Conservation (phyloP, 345 rosid species). For the Eucalyptus polybractea region DNA sequence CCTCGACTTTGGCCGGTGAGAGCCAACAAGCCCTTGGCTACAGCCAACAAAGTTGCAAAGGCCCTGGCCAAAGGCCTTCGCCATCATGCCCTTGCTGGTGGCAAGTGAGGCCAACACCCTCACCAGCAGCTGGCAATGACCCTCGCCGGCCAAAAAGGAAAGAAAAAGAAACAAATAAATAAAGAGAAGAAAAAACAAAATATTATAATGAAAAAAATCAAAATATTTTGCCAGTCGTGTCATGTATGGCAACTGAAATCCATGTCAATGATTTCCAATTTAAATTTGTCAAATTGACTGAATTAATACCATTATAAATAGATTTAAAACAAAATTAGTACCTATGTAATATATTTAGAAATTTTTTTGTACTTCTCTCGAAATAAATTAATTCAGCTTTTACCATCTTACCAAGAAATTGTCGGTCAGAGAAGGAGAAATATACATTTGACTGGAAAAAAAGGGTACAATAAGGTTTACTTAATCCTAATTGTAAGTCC, state of each 20-base stretch:
- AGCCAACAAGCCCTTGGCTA: background rate
- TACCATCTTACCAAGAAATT: background rate
- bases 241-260: accelerated
- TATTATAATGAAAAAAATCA: background rate
- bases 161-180: background rate
- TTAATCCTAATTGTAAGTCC: background rate
- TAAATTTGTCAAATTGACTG: no score
- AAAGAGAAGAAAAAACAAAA: no score
- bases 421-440: background rate
- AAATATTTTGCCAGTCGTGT: accelerated
- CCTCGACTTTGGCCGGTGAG: accelerated
- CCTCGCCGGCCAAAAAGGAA: background rate
- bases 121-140: accelerated
- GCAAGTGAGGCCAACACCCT: accelerated
- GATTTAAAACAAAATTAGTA: no score
- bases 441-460: background rate
- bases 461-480: background rate
- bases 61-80: background rate
- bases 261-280: accelerated
- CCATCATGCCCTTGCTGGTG: accelerated
- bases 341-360: no score
- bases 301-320: no score
- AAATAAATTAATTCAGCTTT: background rate
- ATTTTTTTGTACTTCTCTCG: background rate
- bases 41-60: accelerated